Evolutionary conservation across 2,329 filamentous ascomycete species (phyloP), one percentile per base, ranked within the genome.

Genomic region (Penicillium paneum): DNA sequence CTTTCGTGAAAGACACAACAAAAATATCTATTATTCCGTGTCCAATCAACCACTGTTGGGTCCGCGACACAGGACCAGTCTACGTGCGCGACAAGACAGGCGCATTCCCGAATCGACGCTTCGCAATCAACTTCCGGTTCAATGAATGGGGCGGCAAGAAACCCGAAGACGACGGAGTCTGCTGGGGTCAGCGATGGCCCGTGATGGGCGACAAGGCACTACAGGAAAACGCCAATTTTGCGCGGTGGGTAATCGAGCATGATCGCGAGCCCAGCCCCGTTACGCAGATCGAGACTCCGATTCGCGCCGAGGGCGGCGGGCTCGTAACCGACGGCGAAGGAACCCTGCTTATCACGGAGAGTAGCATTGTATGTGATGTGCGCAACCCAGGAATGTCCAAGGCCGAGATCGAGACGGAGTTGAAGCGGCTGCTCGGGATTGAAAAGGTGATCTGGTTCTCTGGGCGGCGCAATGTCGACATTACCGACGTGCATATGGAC

Each of bases 311-410:
- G 53, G 67, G 67, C 2, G 68, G 67, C 6, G 62, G 51, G 6
- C 48, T 71, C 3, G 66, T 67, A 10, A 56, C 60, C 6, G 68
- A 71, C 39, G 68, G 68, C 8, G 62, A 70, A 17, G 68, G 68
- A 17, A 71, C 68, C 5, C 55, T 71, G 11, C 51, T 70, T 4
- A 63, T 59, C 17, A 61, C 66, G 2, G 66, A 69, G 46, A 70
- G 68, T 52, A 65, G 57, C 31, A 62, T 71, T 32, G 36, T 70
- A 39, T 64, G 63, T 34, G 61, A 67, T 17, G 54, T 61, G 28
- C 62, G 67, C 2, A 71, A 70, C 29, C 62, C 62, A 0, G 63
- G 63, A 4, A 31, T 62, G 34, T 54, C 57, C 15, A 61, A 61
- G 11, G 46, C n/a, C 5, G 54, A 63, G 1, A 64, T 67, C 19